These are phyloP conservation scores for Arabidopsis arenosa DNA, from an alignment of 345 rosid genomes.

Conservation along the genomic window DNA sequence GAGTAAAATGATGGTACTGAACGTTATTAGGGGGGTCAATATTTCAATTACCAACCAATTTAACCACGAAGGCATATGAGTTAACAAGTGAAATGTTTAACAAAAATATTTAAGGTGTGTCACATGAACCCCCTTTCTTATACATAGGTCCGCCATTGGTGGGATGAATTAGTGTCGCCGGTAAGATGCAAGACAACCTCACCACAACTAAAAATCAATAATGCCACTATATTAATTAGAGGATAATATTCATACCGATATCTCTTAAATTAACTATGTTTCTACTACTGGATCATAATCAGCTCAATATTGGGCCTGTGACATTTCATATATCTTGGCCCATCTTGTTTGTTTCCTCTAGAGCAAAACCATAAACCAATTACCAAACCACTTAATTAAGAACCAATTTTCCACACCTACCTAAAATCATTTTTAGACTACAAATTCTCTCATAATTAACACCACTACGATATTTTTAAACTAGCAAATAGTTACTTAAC, in stretches of 20 bases:
- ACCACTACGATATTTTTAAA: no score
- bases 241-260: background rate
- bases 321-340: background rate
- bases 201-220: constrained; percentile 8
- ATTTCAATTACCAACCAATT: no score
- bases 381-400: no score
- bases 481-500: background rate
- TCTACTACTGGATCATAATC: background rate
- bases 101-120: no score
- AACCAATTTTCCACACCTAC: background rate
- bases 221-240: background rate
- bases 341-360: background rate
- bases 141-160: no score
- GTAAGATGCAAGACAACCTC: constrained; percentile 28
- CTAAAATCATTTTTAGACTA: background rate
- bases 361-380: background rate
- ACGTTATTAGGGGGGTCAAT: no score
- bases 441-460: no score
- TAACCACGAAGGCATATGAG: no score
- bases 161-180: background rate
- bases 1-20: no score
- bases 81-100: no score
- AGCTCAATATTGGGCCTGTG: background rate
- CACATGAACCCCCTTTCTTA: no score
- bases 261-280: background rate